These are phyloP conservation scores for Fagopyrum tataricum DNA, from an alignment of 148 eudicot genomes.

Conservation along the genomic window DNA sequence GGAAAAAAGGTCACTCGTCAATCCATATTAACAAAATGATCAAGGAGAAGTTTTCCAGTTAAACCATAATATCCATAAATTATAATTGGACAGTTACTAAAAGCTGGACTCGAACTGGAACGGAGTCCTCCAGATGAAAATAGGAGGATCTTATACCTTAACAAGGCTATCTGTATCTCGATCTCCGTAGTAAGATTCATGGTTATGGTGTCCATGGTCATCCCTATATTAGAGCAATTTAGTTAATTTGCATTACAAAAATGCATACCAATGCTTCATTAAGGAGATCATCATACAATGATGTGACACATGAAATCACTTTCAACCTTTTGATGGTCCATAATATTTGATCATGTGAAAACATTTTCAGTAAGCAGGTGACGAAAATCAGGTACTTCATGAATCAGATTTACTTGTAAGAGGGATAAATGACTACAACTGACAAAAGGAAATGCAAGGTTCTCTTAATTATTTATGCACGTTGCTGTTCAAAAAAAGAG, in stretches of 20 bases:
- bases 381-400: not conserved
- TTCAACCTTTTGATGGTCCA: too few species aligned
- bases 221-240: constrained; percentile 30
- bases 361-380: not conserved
- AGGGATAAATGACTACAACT: not conserved
- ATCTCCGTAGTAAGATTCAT: constrained; percentile 94
- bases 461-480: not conserved
- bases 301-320: not conserved
- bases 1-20: constrained; percentile 18
- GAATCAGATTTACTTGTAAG: not conserved
- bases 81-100: not conserved
- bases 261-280: not conserved
- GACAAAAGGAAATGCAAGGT: not conserved
- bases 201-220: constrained; percentile 85
- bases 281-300: not conserved
- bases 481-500: too few species aligned
- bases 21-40: constrained; percentile 1
- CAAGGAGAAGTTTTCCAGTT: not conserved
- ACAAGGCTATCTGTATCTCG: constrained; percentile 92
- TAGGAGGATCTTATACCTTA: constrained; percentile 44
- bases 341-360: not conserved
- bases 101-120: not conserved
- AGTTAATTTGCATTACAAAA: not conserved
- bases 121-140: constrained; percentile 2
- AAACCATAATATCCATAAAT: not conserved